phyloP scores from a whole-genome alignment of 2,329 filamentous ascomycete species.

The Diplodia sapinea region DNA sequence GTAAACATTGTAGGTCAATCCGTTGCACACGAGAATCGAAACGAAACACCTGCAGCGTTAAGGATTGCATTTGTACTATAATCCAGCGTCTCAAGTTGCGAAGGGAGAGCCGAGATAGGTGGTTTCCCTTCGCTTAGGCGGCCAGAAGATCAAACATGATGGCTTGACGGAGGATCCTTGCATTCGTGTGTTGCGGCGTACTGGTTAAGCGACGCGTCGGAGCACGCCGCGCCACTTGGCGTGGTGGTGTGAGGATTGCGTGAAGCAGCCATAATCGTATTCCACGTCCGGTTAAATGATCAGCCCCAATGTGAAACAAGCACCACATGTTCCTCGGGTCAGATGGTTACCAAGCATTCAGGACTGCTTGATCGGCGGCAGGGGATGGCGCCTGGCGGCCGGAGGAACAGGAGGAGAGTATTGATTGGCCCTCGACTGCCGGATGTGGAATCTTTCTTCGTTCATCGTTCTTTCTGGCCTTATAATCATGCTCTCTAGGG shows the following conservation, averaged over 20 bases:
- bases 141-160: constrained; percentile 21
- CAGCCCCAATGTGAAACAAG: constrained; percentile 15
- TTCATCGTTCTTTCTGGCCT: neutral
- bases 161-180: neutral
- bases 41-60: constrained; percentile 12
- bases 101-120: constrained; percentile 11
- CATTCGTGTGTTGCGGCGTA: neutral
- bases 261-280: constrained; percentile 22
- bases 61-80: constrained; percentile 22
- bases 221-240: constrained; percentile 5
- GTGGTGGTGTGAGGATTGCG: constrained; percentile 24
- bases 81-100: neutral
- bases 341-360: neutral
- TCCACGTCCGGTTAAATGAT: constrained; percentile 6
- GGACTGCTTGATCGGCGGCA: neutral
- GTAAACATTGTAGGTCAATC: constrained; percentile 7
- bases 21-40: constrained; percentile 1
- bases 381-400: neutral
- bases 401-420: neutral
- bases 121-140: constrained; percentile 7
- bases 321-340: constrained; percentile 1
- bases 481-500: neutral
- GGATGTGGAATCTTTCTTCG: neutral
- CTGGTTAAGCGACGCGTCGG: constrained; percentile 11
- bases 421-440: neutral